phyloP scores from a whole-genome alignment of 495 filamentous ascomycete species.

The Physcia stellaris region DNA sequence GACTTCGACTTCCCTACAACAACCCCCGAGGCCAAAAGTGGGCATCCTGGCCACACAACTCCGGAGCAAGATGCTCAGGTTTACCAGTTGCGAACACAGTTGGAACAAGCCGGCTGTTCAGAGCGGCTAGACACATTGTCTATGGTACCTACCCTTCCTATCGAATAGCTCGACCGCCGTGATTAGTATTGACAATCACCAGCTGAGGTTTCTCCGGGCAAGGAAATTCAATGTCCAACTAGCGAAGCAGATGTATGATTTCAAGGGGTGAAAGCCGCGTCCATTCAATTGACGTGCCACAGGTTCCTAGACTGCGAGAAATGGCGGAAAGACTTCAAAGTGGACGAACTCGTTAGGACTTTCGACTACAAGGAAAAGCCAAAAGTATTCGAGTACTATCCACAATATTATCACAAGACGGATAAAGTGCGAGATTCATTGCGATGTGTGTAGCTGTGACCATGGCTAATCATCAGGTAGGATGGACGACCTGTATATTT shows the following conservation, averaged over 20 bases:
- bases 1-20: conserved; percentile 86
- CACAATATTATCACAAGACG: conserved; percentile 98
- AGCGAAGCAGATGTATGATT: conserved; percentile 71
- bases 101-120: conserved; percentile 73
- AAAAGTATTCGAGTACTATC: conserved; percentile 82
- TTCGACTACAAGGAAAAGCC: conserved; percentile 87
- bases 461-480: conserved; percentile 28
- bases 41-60: conserved; percentile 84
- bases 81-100: conserved; percentile 63
- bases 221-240: conserved; percentile 83
- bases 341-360: conserved; percentile 66
- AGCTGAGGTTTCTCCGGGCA: conserved; percentile 84
- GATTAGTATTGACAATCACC: conserved; percentile 4
- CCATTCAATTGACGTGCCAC: neutral
- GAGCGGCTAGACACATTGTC: conserved; percentile 84
- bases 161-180: neutral
- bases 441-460: no score
- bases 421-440: conserved; percentile 89
- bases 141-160: conserved; percentile 38
- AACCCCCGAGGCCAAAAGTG: conserved; percentile 49
- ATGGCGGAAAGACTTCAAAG: conserved; percentile 77
- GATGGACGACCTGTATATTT: conserved; percentile 96
- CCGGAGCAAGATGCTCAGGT: conserved; percentile 83
- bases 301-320: conserved; percentile 89
- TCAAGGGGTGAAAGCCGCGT: neutral